These are phyloP conservation scores for Sporothrix pallida DNA, from an alignment of 2,329 filamentous ascomycete species.

Conservation along the genomic window DNA sequence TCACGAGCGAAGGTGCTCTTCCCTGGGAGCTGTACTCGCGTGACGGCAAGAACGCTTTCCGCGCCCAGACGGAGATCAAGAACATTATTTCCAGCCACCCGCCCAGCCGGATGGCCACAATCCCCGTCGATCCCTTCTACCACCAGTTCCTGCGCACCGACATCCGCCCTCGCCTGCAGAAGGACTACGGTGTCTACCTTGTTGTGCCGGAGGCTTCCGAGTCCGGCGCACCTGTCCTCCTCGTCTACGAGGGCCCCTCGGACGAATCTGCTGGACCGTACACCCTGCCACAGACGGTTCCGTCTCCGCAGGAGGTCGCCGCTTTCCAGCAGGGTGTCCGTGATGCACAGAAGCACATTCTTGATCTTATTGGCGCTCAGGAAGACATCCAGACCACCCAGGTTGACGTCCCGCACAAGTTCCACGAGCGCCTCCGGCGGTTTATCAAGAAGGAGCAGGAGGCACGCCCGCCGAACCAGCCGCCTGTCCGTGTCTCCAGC, in stretches of 20 bases:
- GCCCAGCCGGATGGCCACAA: constrained; percentile 69
- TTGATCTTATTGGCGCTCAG: constrained; percentile 64
- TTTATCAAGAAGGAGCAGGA: constrained; percentile 71
- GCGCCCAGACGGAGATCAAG: constrained; percentile 76
- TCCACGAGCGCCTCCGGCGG: constrained; percentile 66
- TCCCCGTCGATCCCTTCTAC: constrained; percentile 79
- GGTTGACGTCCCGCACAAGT: constrained; percentile 66
- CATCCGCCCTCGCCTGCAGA: constrained; percentile 66
- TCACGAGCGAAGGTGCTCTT: constrained; percentile 69
- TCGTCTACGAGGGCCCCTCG: constrained; percentile 72
- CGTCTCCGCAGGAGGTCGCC: constrained; percentile 56
- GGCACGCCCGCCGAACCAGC: constrained; percentile 60
- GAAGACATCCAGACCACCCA: constrained; percentile 57
- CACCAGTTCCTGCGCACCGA: constrained; percentile 72
- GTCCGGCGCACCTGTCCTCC: constrained; percentile 65
- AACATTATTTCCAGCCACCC: constrained; percentile 76
- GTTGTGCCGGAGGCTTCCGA: constrained; percentile 71
- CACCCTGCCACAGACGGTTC: constrained; percentile 58
- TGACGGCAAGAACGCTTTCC: constrained; percentile 81
- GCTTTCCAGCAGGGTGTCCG: constrained; percentile 61
- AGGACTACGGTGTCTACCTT: constrained; percentile 73
- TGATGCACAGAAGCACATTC: constrained; percentile 63
- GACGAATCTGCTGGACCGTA: constrained; percentile 54
- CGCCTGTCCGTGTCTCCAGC: constrained; percentile 65
- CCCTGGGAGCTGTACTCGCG: constrained; percentile 89